These are phyloP conservation scores for Malassezia globosa DNA, from an alignment of 1,284 basidiomycete genomes.

Conservation along the genomic window DNA sequence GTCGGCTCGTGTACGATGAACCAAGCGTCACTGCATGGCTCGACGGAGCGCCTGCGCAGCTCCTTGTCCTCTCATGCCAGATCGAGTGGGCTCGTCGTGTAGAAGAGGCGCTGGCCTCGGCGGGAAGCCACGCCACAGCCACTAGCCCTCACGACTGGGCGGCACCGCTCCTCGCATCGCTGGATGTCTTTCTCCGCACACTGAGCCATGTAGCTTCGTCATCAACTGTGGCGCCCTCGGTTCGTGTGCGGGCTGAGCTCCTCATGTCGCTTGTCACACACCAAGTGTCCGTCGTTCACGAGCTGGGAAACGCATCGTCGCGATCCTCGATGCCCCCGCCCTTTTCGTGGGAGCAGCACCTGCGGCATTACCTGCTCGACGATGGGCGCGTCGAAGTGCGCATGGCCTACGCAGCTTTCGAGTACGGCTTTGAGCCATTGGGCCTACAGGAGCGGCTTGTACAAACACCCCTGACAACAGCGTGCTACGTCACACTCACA, in stretches of 20 bases:
- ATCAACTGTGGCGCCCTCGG: constrained; percentile 68
- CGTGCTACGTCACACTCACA: constrained; percentile 89
- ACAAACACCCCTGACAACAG: constrained; percentile 94
- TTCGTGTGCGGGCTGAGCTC: constrained; percentile 56
- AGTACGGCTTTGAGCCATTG: constrained; percentile 97
- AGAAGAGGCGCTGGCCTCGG: constrained; percentile 63
- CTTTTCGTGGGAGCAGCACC: constrained; percentile 93
- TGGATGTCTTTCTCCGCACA: too few relatives aligned
- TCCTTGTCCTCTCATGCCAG: constrained; percentile 86
- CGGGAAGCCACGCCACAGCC: constrained; percentile 54
- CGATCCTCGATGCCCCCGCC: constrained; percentile 43
- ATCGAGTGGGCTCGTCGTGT: constrained; percentile 84
- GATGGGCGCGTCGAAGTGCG: constrained; percentile 51
- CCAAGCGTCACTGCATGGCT: constrained; percentile 68
- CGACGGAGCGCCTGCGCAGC: constrained; percentile 82
- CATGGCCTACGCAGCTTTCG: constrained; percentile 83
- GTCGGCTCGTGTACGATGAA: constrained; percentile 72
- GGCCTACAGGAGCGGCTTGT: constrained; percentile 93
- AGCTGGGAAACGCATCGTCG: constrained; percentile 63
- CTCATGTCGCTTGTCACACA: constrained; percentile 98
- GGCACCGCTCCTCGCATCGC: constrained; percentile 66
- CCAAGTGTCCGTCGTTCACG: constrained; percentile 82
- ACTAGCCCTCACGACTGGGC: constrained; percentile 55
- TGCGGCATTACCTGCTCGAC: constrained; percentile 79
- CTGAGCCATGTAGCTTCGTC: neutral